These are phyloP conservation scores for Helenozyma rhizophorensis DNA, from an alignment of 805 yeast genomes.

Conservation along the genomic window DNA sequence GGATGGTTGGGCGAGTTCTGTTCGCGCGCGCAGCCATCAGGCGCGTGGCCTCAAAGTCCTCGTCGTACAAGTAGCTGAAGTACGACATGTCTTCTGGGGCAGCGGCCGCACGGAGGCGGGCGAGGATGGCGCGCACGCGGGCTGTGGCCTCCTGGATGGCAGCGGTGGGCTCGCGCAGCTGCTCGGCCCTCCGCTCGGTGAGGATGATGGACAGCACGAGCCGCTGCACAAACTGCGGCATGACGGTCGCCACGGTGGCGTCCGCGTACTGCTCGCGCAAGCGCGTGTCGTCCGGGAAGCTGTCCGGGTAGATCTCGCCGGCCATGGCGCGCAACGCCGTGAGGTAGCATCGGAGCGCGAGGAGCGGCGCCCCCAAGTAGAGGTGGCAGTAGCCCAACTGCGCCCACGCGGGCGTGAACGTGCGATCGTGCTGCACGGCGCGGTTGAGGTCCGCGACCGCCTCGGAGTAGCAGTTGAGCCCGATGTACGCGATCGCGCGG, in stretches of 20 bases:
- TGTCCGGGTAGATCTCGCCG: constrained; percentile 29
- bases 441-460: constrained; percentile 33
- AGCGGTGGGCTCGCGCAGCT: constrained; percentile 25
- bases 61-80: constrained; percentile 24
- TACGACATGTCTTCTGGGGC: constrained; percentile 22
- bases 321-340: constrained; percentile 25
- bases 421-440: constrained; percentile 27
- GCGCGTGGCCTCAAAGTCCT: constrained; percentile 20
- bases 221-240: constrained; percentile 38
- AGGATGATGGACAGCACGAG: constrained; percentile 29
- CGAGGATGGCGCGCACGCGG: constrained; percentile 25
- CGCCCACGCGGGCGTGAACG: constrained; percentile 40
- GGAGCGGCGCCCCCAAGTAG: constrained; percentile 33
- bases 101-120: constrained; percentile 20
- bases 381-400: constrained; percentile 41
- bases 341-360: constrained; percentile 31
- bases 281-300: constrained; percentile 12
- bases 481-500: constrained; percentile 39
- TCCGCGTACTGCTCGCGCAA: constrained; percentile 17
- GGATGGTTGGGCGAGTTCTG: constrained; percentile 29
- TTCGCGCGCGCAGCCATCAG: constrained; percentile 28
- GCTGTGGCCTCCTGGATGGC: constrained; percentile 21
- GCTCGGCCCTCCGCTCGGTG: constrained; percentile 35
- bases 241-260: constrained; percentile 19
- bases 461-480: constrained; percentile 37